A percentile compares a stretch with the other conserved stretches of the same genome.
Conservation (phyloP, 345 rosid genomes). For the Pugionium cornutum region DNA sequence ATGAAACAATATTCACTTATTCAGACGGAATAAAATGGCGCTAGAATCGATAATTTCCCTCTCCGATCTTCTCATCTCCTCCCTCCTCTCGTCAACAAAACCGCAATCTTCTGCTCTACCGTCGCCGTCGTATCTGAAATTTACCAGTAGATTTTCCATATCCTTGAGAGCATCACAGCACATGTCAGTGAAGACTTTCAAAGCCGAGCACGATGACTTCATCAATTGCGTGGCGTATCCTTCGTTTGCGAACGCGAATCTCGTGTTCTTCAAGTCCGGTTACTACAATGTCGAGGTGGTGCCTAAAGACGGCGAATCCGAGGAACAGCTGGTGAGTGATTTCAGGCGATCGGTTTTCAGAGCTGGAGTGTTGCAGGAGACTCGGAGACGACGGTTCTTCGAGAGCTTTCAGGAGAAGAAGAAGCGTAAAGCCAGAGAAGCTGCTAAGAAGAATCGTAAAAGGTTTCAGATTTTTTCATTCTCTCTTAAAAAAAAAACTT, state of each 20-base stretch:
- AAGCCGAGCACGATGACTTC: constrained; percentile 4
- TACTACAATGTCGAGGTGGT: constrained; percentile 67
- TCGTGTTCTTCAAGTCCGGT: constrained; percentile 56
- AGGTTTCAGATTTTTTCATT: constrained; percentile 34
- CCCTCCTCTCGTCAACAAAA: background rate
- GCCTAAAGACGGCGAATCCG: constrained; percentile 48
- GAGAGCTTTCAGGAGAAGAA: constrained; percentile 44
- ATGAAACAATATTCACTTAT: background rate
- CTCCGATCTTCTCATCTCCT: constrained; percentile 10
- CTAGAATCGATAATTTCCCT: constrained; percentile 32
- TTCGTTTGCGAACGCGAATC: constrained; percentile 60
- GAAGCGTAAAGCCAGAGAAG: constrained; percentile 69
- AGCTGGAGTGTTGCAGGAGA: constrained; percentile 79
- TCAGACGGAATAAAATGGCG: constrained; percentile 31
- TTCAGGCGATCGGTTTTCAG: constrained; percentile 71
- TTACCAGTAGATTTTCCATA: background rate
- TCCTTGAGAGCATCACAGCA: background rate
- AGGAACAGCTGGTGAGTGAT: constrained; percentile 65
- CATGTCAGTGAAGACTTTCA: background rate
- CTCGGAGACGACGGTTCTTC: constrained; percentile 36
- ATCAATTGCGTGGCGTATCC: constrained; percentile 51
- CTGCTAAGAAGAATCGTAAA: constrained; percentile 69
- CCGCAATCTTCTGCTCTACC: background rate
- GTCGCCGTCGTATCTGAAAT: constrained; percentile 16
- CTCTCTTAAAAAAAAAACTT: no score